Evolutionary conservation across 1,284 basidiomycete genomes (phyloP).

Genomic region (Austropuccinia psidii): DNA sequence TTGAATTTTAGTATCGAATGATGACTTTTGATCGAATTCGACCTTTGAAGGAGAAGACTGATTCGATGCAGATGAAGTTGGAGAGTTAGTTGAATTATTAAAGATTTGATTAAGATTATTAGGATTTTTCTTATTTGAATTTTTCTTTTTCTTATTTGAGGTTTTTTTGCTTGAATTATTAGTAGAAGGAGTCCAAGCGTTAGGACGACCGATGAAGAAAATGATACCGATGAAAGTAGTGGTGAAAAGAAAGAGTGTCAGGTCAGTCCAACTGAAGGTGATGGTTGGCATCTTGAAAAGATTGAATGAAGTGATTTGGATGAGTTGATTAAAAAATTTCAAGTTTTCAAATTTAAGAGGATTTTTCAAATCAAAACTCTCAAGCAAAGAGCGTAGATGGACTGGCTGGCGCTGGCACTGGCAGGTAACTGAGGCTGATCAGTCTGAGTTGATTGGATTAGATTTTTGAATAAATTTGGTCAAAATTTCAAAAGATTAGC

Average conservation of each 20-base stretch:
- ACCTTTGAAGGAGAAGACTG: not conserved
- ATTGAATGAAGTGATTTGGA: too few species aligned
- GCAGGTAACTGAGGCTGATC: too few species aligned
- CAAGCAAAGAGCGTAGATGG: too few species aligned
- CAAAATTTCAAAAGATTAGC: too few species aligned
- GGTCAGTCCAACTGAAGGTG: conserved; percentile 33
- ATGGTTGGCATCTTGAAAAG: conserved; percentile 26
- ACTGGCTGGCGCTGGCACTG: too few species aligned
- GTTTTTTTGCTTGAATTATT: not conserved
- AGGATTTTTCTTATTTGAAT: not conserved
- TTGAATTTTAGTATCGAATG: not conserved
- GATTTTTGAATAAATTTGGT: too few species aligned
- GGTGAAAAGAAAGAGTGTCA: conserved; percentile 16
- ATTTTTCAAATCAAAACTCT: too few species aligned
- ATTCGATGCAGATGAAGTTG: not conserved
- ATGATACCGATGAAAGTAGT: conserved; percentile 20
- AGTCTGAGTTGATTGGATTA: too few species aligned
- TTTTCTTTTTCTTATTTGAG: conserved; percentile 28
- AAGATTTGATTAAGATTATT: too few species aligned
- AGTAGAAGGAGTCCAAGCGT: not conserved
- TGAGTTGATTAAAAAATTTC: too few species aligned
- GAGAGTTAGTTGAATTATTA: not conserved
- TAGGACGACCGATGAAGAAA: conserved; percentile 11
- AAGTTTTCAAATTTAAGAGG: too few species aligned
- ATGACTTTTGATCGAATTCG: not conserved